Evolutionary conservation across 768 basidiomycete genomes (phyloP), one percentile per base, ranked within the genome.

Genomic region (Coprinopsis cinerea): DNA sequence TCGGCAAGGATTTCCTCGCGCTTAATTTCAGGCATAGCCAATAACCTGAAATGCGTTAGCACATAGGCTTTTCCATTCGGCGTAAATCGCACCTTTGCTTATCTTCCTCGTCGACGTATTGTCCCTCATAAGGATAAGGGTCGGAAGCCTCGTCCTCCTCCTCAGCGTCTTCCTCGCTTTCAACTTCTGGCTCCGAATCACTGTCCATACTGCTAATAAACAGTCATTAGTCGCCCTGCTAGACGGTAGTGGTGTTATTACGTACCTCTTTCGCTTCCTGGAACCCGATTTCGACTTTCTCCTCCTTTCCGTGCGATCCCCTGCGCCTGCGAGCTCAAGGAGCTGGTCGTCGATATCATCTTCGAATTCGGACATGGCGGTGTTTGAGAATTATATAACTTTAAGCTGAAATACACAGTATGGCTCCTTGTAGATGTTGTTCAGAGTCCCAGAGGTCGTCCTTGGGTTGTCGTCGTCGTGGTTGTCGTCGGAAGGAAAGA

Each of bases 71-170:
- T 45, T 40, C 23, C n/a, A 47, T 37, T 27, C 24, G 46, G 34
- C 7, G 25, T 57, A 43, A 48, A 39, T 72, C 87, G 70, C 70
- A 95, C 95, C 75, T 70, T 55, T 84, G 77, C 59, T 86, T 79
- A 65, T 97, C 95, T 11, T 72, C 76, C 58, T 92, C 91, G 60
- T 96, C 84, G 51, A 77, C 78, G 61, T 89, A 98, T 65, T 91
- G 90, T 44, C 91, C 92, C 59, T 98, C 95, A 11, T 96, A 69
- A 0, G 92, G 94, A 62, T 91, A 98, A 2, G 83, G 83, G 56
- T 90, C 85, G 13, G 52, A 49, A 15, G 39, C n/a, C n/a, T n/a
- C 45, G 11, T 45, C 47, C 35, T 57, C 55, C 18, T 52, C 41
- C 14, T 64, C 61, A 3, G 73, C 75, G 25, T 76, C 77, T 48